Conservation (phyloP, 78 protist genomes). For the Goniomonas avonlea region DNA sequence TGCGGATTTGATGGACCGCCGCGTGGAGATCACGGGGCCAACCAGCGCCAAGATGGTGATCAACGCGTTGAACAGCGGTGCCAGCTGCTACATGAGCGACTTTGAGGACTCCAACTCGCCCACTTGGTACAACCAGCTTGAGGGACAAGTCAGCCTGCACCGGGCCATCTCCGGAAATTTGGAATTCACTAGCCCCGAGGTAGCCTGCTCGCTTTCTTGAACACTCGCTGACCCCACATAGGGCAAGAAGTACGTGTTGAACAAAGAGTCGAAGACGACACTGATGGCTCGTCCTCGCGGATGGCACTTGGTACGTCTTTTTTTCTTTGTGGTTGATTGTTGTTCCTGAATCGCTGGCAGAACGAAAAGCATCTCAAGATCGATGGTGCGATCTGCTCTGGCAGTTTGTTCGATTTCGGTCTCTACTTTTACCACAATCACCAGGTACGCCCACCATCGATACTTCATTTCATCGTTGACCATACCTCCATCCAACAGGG, state of each 20-base stretch:
- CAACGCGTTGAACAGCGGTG: conserved; percentile 71
- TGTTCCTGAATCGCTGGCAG: too few species aligned
- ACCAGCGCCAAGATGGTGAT: conserved; percentile 62
- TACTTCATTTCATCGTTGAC: too few species aligned
- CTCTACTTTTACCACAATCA: conserved; percentile 58
- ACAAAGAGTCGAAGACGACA: too few species aligned
- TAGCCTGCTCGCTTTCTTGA: too few species aligned
- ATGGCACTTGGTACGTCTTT: conserved; percentile 61
- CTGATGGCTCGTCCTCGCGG: conserved; percentile 62
- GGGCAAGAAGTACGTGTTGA: conserved; percentile 41
- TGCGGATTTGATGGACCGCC: conserved; percentile 54
- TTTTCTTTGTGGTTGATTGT: too few species aligned
- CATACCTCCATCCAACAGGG: too few species aligned
- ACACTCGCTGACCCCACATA: too few species aligned
- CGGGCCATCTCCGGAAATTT: too few species aligned
- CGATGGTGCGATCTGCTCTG: conserved; percentile 55
- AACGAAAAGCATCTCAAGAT: conserved; percentile 51
- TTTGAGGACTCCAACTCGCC: conserved; percentile 67
- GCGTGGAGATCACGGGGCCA: conserved; percentile 75
- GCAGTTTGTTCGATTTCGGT: conserved; percentile 63
- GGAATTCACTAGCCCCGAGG: too few species aligned
- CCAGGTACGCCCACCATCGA: too few species aligned
- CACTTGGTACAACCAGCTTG: conserved; percentile 49
- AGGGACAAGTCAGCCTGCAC: conserved; percentile 59
- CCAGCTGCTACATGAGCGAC: conserved; percentile 66